Evolutionary conservation across 371 early-diverging fungal genomes (phyloP), one percentile per base, ranked within the genome.

Genomic region (Gilbertella persicaria): DNA sequence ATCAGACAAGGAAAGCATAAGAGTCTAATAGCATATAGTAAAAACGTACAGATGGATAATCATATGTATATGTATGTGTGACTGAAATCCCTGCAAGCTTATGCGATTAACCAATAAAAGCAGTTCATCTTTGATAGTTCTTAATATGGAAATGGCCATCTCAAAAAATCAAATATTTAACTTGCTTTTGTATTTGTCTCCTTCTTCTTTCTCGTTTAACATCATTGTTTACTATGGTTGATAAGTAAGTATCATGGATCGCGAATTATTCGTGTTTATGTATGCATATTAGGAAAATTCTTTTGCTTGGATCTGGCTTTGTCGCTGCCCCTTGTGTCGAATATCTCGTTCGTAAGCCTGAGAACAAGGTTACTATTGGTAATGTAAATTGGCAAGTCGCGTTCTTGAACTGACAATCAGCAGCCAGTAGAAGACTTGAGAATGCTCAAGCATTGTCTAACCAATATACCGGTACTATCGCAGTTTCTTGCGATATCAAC

Each of bases 311-410:
- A 51, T 95, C 97, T 25, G 98, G 98, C 50, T 97, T 91, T 69
- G 99, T 98, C 38, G 93, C 98, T 53, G 94, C 90, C 51, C 99
- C 99, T 35, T 83, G 94, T 66, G 95, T 93, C 38, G 96, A 97
- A 66, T 96, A 96, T 72, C 82, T 98, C 30, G 75, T 91, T 56
- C 85, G 97, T 45, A 80, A 86, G 50, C 82, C 87, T 24, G 84
- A 92, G 61, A 91, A 90, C 75, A 79, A 82, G 57, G 67, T 97
- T 26, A 96, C 96, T 8, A 88, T 95, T 53, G 79, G 78, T 77
- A 77, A 36, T 26, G 13, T 19, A 12, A 19, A 9, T 30, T 46
- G 13, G 14, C 6, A 37, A 35, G 19, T 26, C 36, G 50, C 56
- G 50, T 49, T 21, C 20, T 25, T 29, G 8, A 14, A 19, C n/a